phyloP scores from a whole-genome alignment of 116 monocot genomes.

The Cymodocea nodosa region DNA sequence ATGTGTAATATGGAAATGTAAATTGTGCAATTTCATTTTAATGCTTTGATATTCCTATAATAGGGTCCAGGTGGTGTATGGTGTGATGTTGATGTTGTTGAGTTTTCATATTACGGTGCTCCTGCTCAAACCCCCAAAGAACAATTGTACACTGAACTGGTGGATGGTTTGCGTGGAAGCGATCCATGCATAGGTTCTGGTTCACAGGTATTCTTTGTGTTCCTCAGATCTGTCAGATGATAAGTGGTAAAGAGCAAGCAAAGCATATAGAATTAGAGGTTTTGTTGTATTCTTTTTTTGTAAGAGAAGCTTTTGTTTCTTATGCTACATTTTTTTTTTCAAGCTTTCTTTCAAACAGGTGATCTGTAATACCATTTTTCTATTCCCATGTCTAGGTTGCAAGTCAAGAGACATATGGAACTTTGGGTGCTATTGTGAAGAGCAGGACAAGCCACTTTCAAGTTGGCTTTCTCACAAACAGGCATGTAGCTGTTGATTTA shows the following conservation, averaged over 20 bases:
- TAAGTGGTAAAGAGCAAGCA: no score
- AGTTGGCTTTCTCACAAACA: constrained; percentile 55
- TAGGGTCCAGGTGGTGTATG: constrained; percentile 99
- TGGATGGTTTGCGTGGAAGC: constrained; percentile 88
- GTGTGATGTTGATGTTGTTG: constrained; percentile 99
- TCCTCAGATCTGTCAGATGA: not conserved
- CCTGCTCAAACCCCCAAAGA: constrained; percentile 96
- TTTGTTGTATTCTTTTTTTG: no score
- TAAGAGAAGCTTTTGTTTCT: not conserved
- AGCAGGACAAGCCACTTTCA: constrained; percentile 38
- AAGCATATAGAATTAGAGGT: no score
- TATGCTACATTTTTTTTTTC: no score
- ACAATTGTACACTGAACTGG: constrained; percentile 82
- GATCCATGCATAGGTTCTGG: constrained; percentile 91
- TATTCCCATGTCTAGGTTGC: constrained; percentile 24
- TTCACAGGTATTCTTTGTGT: constrained; percentile 60
- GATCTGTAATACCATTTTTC: not conserved
- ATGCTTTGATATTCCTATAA: not conserved
- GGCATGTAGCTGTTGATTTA: constrained; percentile 50
- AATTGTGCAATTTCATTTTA: not conserved
- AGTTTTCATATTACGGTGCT: constrained; percentile 97
- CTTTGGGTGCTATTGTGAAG: constrained; percentile 50
- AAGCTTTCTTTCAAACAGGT: not conserved
- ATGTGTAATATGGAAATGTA: not conserved
- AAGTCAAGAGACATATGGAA: constrained; percentile 47